Evolutionary conservation across 2,329 filamentous ascomycete species (phyloP), one percentile per base, ranked within the genome.

Genomic region (Celoporthe dispersa): DNA sequence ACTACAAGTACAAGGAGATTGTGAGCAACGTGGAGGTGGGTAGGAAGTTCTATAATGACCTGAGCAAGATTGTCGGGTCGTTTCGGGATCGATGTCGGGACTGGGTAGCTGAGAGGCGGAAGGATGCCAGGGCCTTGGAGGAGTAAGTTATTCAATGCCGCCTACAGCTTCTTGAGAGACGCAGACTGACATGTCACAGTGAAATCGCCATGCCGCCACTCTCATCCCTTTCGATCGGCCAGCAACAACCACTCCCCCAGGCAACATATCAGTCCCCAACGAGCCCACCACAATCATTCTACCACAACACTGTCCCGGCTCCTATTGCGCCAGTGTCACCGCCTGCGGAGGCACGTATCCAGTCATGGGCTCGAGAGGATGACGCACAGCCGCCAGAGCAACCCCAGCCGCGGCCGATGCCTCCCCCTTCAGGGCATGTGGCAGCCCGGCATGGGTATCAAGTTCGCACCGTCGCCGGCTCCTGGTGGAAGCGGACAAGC

Each of bases 1-100:
- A 97, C 78, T 90, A 94, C 80, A 97, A 95, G 81, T 98, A 98
- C 84, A 97, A 97, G 81, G 95, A 99, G 79, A 93, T 98, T 69
- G 90, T 97, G 69, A 93, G 89, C 73, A 97, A 98, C 77, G 86
- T 98, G 2, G 95, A 98, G 74, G 93, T 92, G 0, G 96, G 94
- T 0, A 86, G 95, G 67, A 98, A 96, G 79, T 99, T 99, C 78
- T 99, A 98, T 83, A 99, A 99, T 75, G 94, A 98, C 77, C 86
- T 99, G 5, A 93, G 92, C 62, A 93, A 92, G 80, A 94, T 98
- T 72, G 92, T 97, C 0, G 91, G 90, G 0, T 83, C 83, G 12
- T 98, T 98, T 79, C 86, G 94, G 25, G 95, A 98, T 74, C 80
- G 85, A 68, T 92, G 93, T 48, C 90, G 90, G 74, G 87, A 86